A percentile compares a stretch with the other conserved stretches of the same genome.
These are phyloP conservation scores for Yamadazyma paraphyllophila DNA, from an alignment of 805 yeast genomes.

Conservation along the genomic window DNA sequence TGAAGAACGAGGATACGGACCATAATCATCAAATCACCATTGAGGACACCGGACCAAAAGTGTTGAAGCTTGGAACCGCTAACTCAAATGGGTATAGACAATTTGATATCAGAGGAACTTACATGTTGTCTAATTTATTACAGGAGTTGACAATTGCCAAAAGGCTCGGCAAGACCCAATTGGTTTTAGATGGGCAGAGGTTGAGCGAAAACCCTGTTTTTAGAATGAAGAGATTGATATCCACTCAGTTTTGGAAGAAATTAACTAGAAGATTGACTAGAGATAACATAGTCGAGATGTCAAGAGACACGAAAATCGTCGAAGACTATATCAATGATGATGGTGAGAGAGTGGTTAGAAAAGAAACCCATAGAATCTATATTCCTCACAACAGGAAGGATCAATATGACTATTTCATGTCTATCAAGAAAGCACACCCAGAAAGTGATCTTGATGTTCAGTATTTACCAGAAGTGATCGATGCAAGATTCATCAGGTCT, in stretches of 20 bases:
- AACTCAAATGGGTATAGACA: constrained; percentile 79
- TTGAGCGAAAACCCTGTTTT: constrained; percentile 85
- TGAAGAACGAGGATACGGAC: constrained; percentile 82
- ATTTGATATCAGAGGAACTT: constrained; percentile 79
- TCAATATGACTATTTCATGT: constrained; percentile 65
- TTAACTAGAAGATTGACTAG: constrained; percentile 71
- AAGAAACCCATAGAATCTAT: constrained; percentile 71
- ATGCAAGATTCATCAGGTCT: constrained; percentile 74
- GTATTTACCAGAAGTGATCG: constrained; percentile 69
- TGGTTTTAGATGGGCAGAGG: constrained; percentile 78
- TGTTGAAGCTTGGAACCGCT: constrained; percentile 51
- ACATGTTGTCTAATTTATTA: constrained; percentile 79
- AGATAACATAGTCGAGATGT: constrained; percentile 62
- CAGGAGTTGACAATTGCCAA: constrained; percentile 90
- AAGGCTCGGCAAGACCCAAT: constrained; percentile 71
- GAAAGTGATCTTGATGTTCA: constrained; percentile 66
- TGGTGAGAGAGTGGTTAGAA: constrained; percentile 33
- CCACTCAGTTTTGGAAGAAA: constrained; percentile 76
- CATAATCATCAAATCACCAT: constrained; percentile 63
- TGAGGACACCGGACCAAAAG: constrained; percentile 33
- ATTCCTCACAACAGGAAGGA: constrained; percentile 68
- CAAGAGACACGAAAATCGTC: constrained; percentile 72
- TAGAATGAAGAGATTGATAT: constrained; percentile 69
- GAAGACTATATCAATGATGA: constrained; percentile 41
- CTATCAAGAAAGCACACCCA: constrained; percentile 54